phyloP scores from a whole-genome alignment of 1,284 basidiomycete genomes.

The Ceratobasidium papillatum region DNA sequence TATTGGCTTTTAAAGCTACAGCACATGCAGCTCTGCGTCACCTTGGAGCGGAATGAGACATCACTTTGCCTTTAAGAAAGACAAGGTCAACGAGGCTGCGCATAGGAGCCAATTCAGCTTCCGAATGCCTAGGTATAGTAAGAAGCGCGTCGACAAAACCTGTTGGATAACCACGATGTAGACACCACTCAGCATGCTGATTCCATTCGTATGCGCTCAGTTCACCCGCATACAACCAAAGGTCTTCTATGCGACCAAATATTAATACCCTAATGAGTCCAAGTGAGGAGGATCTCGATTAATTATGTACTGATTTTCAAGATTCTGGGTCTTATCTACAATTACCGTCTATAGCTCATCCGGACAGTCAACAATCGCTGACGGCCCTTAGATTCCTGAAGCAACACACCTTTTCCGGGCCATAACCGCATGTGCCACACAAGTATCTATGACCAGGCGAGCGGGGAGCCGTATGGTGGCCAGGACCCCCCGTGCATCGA shows the following conservation, averaged over 20 bases:
- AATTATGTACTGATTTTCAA: background rate
- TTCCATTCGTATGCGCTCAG: background rate
- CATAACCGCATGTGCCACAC: background rate
- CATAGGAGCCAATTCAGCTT: background rate
- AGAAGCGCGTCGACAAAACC: background rate
- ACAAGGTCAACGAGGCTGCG: background rate
- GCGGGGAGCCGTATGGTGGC: background rate
- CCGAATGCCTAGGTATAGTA: background rate
- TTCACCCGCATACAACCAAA: background rate
- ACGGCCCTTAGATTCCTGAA: conserved; percentile 6
- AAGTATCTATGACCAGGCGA: background rate
- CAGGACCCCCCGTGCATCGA: background rate
- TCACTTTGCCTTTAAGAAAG: background rate
- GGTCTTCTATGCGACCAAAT: no score
- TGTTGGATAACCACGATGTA: background rate
- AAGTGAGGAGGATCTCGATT: background rate
- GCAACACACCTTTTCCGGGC: background rate
- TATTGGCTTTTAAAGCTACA: background rate
- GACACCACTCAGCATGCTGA: background rate
- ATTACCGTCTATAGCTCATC: background rate
- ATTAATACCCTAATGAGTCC: background rate
- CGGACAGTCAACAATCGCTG: background rate
- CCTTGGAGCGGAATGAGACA: background rate
- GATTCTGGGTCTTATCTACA: background rate
- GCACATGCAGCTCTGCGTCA: background rate